Percentiles rank a stretch among this genome's conserved stretches.
Conservation (phyloP, 805 yeast species). For the Lipomyces japonicus region DNA sequence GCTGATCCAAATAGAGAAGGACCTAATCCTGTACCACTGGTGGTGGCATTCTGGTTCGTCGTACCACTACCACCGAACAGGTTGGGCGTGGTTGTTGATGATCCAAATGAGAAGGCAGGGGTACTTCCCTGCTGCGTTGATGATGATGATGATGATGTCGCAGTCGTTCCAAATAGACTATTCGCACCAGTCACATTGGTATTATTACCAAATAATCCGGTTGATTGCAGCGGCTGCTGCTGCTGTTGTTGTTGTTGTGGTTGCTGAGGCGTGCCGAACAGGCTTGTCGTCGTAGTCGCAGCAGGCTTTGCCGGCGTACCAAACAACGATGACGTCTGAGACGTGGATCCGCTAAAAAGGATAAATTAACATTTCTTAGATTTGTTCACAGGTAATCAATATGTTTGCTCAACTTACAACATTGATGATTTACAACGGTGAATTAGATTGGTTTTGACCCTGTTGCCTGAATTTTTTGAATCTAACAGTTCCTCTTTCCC, state of each 20-base stretch:
- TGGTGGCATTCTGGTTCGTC: not conserved
- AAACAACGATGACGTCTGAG: conserved; percentile 15
- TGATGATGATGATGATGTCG: not conserved
- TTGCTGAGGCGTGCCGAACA: conserved; percentile 1
- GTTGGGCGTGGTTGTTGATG: too few relatives aligned
- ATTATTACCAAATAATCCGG: conserved; percentile 11
- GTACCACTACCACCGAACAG: too few relatives aligned
- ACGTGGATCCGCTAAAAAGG: too few relatives aligned
- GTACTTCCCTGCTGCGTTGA: not conserved
- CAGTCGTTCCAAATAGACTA: conserved; percentile 9
- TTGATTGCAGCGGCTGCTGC: conserved; percentile 2
- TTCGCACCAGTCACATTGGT: not conserved
- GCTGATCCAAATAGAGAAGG: not conserved
- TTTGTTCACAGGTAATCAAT: too few relatives aligned
- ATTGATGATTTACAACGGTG: too few relatives aligned
- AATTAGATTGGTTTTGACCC: too few relatives aligned
- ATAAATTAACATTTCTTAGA: too few relatives aligned
- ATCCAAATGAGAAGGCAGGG: too few relatives aligned
- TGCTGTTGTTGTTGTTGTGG: not conserved
- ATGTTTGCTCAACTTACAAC: too few relatives aligned
- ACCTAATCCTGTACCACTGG: too few relatives aligned
- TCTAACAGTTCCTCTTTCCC: too few relatives aligned
- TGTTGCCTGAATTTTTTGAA: too few relatives aligned
- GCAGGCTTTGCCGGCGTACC: conserved; percentile 14
- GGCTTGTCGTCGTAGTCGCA: conserved; percentile 1